Evolutionary conservation across 108 stramenopile species (phyloP), one percentile per base, ranked within the genome.

Genomic region (Cyclotella baltica): DNA sequence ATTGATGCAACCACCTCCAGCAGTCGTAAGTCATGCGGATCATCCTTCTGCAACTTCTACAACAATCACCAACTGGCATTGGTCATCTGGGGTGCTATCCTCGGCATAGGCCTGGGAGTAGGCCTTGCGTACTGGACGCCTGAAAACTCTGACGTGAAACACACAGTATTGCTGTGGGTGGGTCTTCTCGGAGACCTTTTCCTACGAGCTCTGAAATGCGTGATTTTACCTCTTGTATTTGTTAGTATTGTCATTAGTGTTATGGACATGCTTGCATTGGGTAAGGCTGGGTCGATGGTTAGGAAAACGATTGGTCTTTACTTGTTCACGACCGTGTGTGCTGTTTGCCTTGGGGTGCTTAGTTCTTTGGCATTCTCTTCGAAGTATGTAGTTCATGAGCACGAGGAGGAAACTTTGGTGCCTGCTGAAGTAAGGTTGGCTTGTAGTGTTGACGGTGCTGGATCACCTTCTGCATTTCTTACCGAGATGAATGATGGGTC

Each of bases 181-280:
- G 86, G 86, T 19, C 59, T 86, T 0, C 35, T 86, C 28, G 84
- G 84, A 20, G 70, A 83, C 29, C 56, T 83, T 18, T 83, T 86
- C 75, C 48, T 86, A 20, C 73, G 86, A 22, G 73, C 82, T 15
- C 64, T 86, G 0, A 79, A 76, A 43, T 79, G 78, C 30, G 56
- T 86, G 46, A 78, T 86, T 36, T 61, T 86, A 8, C 86, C 86
- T 20, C 52, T 86, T 3, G 86, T 86, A 27, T 86, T 86, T 46
- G 59, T 79, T 62, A 78, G 78, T 34, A 75, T 83, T 18, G 61
- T 79, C 16, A 79, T 83, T 23, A 70, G 78, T 34, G 77, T 86
- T 46, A 76, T 86, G 70, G 82, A 86, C 23, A 86, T 86, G 74
- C 70, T 86, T 38, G 70, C 69, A 25, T 56, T 86, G 53, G 82